Evolutionary conservation across 805 yeast genomes (phyloP).

Genomic region (Candida stauntonica): DNA sequence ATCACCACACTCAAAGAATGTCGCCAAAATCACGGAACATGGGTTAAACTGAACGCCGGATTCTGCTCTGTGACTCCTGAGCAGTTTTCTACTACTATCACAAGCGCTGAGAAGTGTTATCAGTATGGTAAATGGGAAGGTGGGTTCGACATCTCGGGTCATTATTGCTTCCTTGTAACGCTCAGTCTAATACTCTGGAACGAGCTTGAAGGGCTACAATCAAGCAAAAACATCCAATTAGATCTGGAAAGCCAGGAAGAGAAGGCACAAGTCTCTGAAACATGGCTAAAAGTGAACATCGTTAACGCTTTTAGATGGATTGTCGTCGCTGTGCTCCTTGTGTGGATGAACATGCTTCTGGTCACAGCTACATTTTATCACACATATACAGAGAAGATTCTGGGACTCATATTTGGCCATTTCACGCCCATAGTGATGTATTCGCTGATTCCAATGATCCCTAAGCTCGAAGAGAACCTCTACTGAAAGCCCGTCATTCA

Average conservation of each 20-base stretch:
- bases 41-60: slow-evolving; percentile 16
- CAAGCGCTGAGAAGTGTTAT: slow-evolving; percentile 32
- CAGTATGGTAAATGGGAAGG: slow-evolving; percentile 39
- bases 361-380: slow-evolving; percentile 86
- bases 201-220: slow-evolving; percentile 26
- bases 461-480: background rate
- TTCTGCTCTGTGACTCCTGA: slow-evolving; percentile 15
- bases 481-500: no score
- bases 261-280: background rate
- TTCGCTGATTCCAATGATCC: slow-evolving; percentile 12
- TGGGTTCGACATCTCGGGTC: slow-evolving; percentile 54
- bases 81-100: slow-evolving; percentile 15
- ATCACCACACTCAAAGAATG: slow-evolving; percentile 8
- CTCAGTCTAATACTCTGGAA: slow-evolving; percentile 39
- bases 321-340: slow-evolving; percentile 16
- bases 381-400: slow-evolving; percentile 64
- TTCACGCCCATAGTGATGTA: slow-evolving; percentile 46
- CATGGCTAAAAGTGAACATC: slow-evolving; percentile 5
- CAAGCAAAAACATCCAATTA: no score
- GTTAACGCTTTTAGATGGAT: slow-evolving; percentile 15
- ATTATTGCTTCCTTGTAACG: slow-evolving; percentile 41
- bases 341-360: slow-evolving; percentile 56
- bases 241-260: background rate
- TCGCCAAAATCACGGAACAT: slow-evolving; percentile 17
- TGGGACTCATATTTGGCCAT: slow-evolving; percentile 66